Conservation (phyloP, 1,284 basidiomycete species). For the Flammula alnicola region DNA sequence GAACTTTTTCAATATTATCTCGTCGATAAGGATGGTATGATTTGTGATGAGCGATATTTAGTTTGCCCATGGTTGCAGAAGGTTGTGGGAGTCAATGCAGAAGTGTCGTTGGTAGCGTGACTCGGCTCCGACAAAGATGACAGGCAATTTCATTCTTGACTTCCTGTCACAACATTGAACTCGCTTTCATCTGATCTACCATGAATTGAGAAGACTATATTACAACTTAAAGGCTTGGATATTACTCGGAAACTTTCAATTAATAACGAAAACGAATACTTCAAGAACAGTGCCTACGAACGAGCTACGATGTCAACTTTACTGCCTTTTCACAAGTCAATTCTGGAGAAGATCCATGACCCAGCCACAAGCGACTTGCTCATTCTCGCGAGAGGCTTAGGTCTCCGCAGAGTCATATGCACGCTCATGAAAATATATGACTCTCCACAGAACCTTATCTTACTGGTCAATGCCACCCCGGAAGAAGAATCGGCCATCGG, state of each 20-base stretch:
- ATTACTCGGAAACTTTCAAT: not conserved
- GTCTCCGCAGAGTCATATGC: slow-evolving; percentile 81
- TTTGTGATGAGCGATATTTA: slow-evolving; percentile 89
- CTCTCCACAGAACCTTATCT: slow-evolving; percentile 81
- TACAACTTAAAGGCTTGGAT: not conserved
- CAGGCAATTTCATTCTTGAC: slow-evolving; percentile 1
- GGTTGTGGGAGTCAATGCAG: slow-evolving; percentile 7
- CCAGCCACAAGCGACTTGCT: slow-evolving; percentile 84
- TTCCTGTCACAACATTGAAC: slow-evolving; percentile 7
- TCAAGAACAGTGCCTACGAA: slow-evolving; percentile 12
- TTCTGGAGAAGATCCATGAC: slow-evolving; percentile 72
- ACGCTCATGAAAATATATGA: slow-evolving; percentile 93
- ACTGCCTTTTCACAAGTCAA: slow-evolving; percentile 67
- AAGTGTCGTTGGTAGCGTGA: not conserved
- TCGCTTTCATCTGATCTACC: not conserved
- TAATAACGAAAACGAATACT: not conserved
- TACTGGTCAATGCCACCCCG: slow-evolving; percentile 86
- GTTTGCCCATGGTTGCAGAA: slow-evolving; percentile 66
- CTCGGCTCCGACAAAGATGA: no score
- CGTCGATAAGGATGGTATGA: slow-evolving; percentile 86
- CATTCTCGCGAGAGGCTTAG: slow-evolving; percentile 86
- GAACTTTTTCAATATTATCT: slow-evolving; percentile 83
- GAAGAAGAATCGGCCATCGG: slow-evolving; percentile 93
- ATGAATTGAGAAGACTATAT: no score
- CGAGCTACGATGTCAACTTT: slow-evolving; percentile 48